phyloP scores from a whole-genome alignment of 2,329 filamentous ascomycete genomes.

The Metarhizium humberi region DNA sequence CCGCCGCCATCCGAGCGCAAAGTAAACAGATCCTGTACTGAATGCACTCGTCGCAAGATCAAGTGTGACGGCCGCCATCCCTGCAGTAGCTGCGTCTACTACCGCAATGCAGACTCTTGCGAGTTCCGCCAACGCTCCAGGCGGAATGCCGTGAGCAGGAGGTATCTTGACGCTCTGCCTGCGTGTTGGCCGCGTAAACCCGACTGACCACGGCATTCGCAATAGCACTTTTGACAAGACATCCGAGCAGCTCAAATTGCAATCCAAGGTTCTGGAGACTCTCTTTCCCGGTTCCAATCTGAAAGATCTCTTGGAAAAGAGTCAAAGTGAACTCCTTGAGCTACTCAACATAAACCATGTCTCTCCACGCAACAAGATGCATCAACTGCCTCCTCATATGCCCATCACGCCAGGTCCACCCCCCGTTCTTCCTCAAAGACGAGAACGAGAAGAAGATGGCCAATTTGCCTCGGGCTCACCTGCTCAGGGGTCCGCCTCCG shows the following conservation, averaged over 20 bases:
- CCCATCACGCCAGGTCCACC: no score
- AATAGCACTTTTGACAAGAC: constrained; percentile 17
- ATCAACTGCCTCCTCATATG: no score
- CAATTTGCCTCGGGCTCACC: no score
- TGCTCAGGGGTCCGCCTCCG: no score
- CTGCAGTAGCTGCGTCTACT: constrained; percentile 25
- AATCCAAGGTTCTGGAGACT: constrained; percentile 13
- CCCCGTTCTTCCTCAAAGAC: background rate
- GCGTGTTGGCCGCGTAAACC: background rate
- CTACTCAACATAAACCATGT: no score
- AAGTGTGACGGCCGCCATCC: no score
- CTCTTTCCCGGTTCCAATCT: constrained; percentile 13
- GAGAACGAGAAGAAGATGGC: constrained; percentile 19
- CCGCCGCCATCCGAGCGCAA: no score
- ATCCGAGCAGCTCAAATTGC: constrained; percentile 13
- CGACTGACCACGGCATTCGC: constrained; percentile 4
- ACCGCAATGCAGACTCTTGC: constrained; percentile 15
- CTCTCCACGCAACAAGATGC: no score
- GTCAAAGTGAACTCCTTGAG: background rate
- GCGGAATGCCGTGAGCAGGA: constrained; percentile 20
- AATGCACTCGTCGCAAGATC: no score
- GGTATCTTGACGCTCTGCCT: constrained; percentile 6
- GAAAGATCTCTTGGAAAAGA: constrained; percentile 12
- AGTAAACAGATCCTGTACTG: no score
- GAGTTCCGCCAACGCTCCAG: constrained; percentile 20